phyloP scores from a whole-genome alignment of 139 green algal species.

The Raphidocelis subcapitata region DNA sequence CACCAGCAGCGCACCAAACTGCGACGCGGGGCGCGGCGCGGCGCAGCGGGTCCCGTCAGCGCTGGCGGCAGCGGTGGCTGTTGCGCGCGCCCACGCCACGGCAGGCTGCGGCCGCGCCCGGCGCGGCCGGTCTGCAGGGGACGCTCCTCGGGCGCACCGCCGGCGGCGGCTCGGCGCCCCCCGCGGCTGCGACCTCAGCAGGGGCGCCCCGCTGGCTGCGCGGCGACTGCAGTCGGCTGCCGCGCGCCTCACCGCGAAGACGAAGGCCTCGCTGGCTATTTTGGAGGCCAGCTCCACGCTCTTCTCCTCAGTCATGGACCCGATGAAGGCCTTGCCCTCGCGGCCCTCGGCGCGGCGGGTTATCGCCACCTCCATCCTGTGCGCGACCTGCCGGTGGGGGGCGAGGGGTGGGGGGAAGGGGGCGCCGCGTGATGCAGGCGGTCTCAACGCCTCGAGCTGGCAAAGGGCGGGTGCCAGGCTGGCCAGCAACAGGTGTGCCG shows the following conservation, averaged over 20 bases:
- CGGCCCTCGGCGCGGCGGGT: slow-evolving; percentile 73
- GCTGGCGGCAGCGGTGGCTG: neutral
- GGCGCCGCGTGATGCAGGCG: neutral
- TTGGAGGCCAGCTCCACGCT: slow-evolving; percentile 75
- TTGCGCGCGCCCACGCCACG: too few relatives aligned
- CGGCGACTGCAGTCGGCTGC: neutral
- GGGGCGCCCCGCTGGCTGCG: too few relatives aligned
- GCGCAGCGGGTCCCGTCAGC: neutral
- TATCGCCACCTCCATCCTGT: slow-evolving; percentile 70
- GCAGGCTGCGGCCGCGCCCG: neutral
- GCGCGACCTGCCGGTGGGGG: slow-evolving; percentile 40
- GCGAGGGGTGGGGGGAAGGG: too few relatives aligned
- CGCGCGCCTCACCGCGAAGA: slow-evolving; percentile 53
- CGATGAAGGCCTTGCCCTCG: slow-evolving; percentile 67
- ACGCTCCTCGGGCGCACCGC: neutral
- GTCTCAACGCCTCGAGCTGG: neutral
- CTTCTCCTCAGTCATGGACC: slow-evolving; percentile 82
- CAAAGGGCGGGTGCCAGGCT: neutral
- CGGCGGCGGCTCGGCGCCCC: neutral
- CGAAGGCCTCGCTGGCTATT: slow-evolving; percentile 74
- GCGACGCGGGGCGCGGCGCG: neutral
- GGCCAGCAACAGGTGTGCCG: neutral
- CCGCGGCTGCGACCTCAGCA: neutral
- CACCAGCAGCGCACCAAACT: slow-evolving; percentile 55
- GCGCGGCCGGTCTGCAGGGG: neutral